phyloP scores from a whole-genome alignment of 2,329 filamentous ascomycete genomes.

The Aspergillus puulaauensis region DNA sequence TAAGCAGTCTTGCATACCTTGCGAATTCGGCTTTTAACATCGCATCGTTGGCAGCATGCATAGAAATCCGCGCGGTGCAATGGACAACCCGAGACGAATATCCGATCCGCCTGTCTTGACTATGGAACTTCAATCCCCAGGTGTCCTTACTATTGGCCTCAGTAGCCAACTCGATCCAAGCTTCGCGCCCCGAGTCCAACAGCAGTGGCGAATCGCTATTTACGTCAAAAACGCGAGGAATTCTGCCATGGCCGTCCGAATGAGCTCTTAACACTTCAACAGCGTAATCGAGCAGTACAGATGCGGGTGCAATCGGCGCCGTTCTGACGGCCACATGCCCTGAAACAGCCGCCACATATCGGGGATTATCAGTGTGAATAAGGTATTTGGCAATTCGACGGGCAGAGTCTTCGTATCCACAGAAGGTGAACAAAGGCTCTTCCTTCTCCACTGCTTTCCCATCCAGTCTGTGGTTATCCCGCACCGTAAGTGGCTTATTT shows the following conservation, averaged over 20 bases:
- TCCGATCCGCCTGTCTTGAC: not conserved
- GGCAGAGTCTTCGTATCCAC: constrained; percentile 12
- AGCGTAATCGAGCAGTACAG: constrained; percentile 15
- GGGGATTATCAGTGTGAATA: constrained; percentile 16
- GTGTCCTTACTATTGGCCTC: not conserved
- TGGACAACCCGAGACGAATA: constrained; percentile 10
- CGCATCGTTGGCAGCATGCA: constrained; percentile 2
- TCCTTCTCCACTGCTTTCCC: not conserved
- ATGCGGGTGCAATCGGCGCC: constrained; percentile 18
- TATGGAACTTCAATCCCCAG: constrained; percentile 15
- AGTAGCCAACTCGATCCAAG: constrained; percentile 11
- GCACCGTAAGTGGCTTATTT: constrained; percentile 6
- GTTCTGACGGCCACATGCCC: constrained; percentile 18
- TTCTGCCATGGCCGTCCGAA: constrained; percentile 8
- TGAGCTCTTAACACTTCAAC: constrained; percentile 17
- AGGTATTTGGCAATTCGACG: constrained; percentile 9
- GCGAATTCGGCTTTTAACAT: constrained; percentile 13
- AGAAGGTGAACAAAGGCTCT: constrained; percentile 6
- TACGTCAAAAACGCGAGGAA: constrained; percentile 15
- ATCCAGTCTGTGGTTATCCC: not conserved
- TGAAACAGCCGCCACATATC: constrained; percentile 12
- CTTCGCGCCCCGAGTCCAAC: constrained; percentile 9
- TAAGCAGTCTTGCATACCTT: constrained; percentile 15
- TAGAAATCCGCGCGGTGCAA: constrained; percentile 11
- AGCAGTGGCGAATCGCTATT: constrained; percentile 19